A percentile compares a stretch with the other conserved stretches of the same genome.
Conservation (phyloP, 805 yeast genomes). For the Ogataea chonburiensis region DNA sequence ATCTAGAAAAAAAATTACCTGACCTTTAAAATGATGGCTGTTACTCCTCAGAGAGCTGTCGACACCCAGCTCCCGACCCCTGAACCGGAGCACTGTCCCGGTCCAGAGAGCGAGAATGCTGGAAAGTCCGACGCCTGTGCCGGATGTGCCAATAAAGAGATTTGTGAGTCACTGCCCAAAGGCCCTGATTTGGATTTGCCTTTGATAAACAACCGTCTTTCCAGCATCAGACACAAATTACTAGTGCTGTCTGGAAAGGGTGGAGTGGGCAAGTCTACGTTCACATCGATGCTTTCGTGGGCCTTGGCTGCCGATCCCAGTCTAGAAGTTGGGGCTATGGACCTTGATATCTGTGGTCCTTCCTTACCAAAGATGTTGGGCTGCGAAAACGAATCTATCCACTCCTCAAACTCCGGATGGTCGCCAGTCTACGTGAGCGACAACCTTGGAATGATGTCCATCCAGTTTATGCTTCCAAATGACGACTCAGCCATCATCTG, state of each 20-base stretch:
- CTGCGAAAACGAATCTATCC: constrained; percentile 80
- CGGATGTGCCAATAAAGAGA: constrained; percentile 91
- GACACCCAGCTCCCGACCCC: constrained; percentile 49
- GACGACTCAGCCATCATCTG: constrained; percentile 92
- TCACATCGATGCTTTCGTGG: constrained; percentile 95
- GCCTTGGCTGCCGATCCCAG: constrained; percentile 82
- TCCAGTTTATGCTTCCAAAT: constrained; percentile 91
- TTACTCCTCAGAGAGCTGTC: constrained; percentile 7
- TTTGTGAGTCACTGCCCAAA: constrained; percentile 83
- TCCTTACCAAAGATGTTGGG: constrained; percentile 94
- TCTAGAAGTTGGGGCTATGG: constrained; percentile 93
- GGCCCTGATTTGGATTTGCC: constrained; percentile 96
- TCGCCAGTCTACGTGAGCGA: constrained; percentile 95
- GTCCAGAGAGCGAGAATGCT: constrained; percentile 91
- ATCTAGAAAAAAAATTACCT: constrained; percentile 1
- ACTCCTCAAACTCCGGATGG: constrained; percentile 91
- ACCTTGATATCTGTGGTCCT: constrained; percentile 96
- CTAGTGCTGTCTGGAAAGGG: constrained; percentile 81
- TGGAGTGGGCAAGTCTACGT: constrained; percentile 97
- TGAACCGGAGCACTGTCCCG: constrained; percentile 98
- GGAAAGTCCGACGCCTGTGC: constrained; percentile 92
- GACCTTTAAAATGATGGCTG: constrained; percentile 15
- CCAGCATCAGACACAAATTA: constrained; percentile 71
- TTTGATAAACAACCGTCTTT: constrained; percentile 63
- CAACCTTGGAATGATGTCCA: constrained; percentile 92